These are phyloP conservation scores for Penicillium turbatum DNA, from an alignment of 495 filamentous ascomycete species.

Conservation along the genomic window DNA sequence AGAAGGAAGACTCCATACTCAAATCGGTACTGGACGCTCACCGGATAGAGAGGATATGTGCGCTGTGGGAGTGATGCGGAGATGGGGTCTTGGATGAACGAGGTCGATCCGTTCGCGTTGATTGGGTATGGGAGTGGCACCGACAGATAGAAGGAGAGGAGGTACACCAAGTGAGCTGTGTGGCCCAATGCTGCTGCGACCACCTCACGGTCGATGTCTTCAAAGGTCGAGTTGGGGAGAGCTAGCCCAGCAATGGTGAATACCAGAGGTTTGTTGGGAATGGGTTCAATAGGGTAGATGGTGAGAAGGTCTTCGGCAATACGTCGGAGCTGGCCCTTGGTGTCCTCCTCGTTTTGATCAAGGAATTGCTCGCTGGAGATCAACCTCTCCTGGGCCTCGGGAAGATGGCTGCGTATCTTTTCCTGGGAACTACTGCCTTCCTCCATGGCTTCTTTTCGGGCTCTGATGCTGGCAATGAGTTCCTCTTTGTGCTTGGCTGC, in stretches of 20 bases:
- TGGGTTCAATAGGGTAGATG: slow-evolving; percentile 76
- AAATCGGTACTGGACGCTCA: slow-evolving; percentile 76
- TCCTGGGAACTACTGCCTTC: slow-evolving; percentile 56
- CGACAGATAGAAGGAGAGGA: slow-evolving; percentile 78
- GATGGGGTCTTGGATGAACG: slow-evolving; percentile 76
- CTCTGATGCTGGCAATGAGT: slow-evolving; percentile 59
- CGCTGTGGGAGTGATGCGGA: slow-evolving; percentile 60
- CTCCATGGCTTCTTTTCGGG: slow-evolving; percentile 62
- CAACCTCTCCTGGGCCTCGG: slow-evolving; percentile 58
- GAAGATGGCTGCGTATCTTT: slow-evolving; percentile 42
- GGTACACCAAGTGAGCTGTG: slow-evolving; percentile 69
- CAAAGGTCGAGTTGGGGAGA: slow-evolving; percentile 74
- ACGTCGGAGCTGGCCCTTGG: slow-evolving; percentile 75
- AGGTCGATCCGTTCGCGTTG: slow-evolving; percentile 63
- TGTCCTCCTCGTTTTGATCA: slow-evolving; percentile 53
- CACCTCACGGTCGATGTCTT: slow-evolving; percentile 57
- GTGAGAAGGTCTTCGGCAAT: slow-evolving; percentile 75
- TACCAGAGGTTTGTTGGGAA: slow-evolving; percentile 55
- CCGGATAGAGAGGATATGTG: slow-evolving; percentile 76
- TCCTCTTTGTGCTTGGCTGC: slow-evolving; percentile 57
- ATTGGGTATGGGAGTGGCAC: slow-evolving; percentile 80
- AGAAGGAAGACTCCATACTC: slow-evolving; percentile 93
- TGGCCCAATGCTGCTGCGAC: slow-evolving; percentile 80
- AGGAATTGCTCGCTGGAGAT: slow-evolving; percentile 50
- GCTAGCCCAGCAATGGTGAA: slow-evolving; percentile 73